Base-by-base conservation (phyloP, 768 basidiomycete genomes). In the Hericium rajendrae region DNA sequence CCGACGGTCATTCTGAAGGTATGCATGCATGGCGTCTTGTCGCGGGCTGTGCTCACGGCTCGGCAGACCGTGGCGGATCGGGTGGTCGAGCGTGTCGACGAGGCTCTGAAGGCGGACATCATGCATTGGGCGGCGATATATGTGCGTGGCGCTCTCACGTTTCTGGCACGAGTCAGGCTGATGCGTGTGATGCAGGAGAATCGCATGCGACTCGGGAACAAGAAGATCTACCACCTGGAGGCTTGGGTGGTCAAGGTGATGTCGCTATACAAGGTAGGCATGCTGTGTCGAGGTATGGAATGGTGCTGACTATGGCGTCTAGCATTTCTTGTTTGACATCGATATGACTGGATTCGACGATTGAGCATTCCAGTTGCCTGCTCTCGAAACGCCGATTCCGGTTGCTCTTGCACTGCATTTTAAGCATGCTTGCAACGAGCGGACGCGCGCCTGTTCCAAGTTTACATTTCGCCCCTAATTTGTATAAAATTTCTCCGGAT, bases 111-210 rank as follows among this genome's bases (percentile, higher is more conserved):
- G 72, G 83, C 87, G 0, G 93, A 97, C 64, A 85, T 98, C 64
- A 90, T 97, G 78, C 93, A 97, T 67, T 98, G 94, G 94, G 92
- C 95, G 3, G 93, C 97, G 22, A 87, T 95, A 68, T 97, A 97
- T 69, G 93, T 93, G 66, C 60, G 89, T 72, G 22, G 18, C 18
- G 15, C 10, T 22, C 48, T 39, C 24, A 18, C 32, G 6, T 9
- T 32, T 6, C 32, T 32, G 32, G 32, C 32, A 8, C 32, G 6
- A 32, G 32, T 32, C 32, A 32, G 32, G 4, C 38, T 18, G 20
- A 11, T 12, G 18, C 24, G 12, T 38, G 16, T 22, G 43, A 54
- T 38, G 60, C 63, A 97, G 92, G 94, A 99, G 74, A 80, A 89
- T 39, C 86, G 97, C n/a, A 91, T 98, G 90, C 83, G 92, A n/a